Evolutionary conservation across 148 eudicot species (phyloP).

Genomic region (Rhododendron ferrugineum): DNA sequence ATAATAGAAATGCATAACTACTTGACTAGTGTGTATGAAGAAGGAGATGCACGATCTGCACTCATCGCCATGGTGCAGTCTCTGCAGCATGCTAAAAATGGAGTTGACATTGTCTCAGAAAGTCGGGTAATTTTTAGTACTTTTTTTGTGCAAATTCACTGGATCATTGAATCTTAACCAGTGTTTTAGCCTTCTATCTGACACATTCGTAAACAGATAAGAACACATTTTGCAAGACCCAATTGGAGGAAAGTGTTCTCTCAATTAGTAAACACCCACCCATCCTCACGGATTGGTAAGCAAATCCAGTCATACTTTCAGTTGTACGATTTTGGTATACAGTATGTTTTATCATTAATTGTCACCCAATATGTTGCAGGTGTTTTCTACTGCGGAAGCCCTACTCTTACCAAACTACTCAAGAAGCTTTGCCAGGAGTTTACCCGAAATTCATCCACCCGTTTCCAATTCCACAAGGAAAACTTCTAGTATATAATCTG

Average conservation of each 20-base stretch:
- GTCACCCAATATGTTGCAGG: slow-evolving; percentile 41
- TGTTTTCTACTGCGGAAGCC: slow-evolving; percentile 96
- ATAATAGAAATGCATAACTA: slow-evolving; percentile 94
- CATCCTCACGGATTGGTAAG: slow-evolving; percentile 61
- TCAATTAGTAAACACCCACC: slow-evolving; percentile 40
- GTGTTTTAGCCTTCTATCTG: neutral
- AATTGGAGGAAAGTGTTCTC: slow-evolving; percentile 90
- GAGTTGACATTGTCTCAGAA: slow-evolving; percentile 85
- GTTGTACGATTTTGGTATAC: neutral
- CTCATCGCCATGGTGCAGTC: slow-evolving; percentile 90
- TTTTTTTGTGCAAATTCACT: neutral
- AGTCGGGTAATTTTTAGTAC: slow-evolving; percentile 61
- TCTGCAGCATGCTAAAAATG: slow-evolving; percentile 95
- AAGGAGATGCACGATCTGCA: slow-evolving; percentile 98
- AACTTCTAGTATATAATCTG: neutral
- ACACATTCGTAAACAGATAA: slow-evolving; percentile 44
- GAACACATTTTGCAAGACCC: slow-evolving; percentile 97
- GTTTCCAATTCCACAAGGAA: slow-evolving; percentile 90
- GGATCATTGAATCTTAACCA: neutral
- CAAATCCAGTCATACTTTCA: neutral
- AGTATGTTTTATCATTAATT: neutral
- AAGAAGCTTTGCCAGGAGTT: slow-evolving; percentile 75
- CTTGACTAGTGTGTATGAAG: slow-evolving; percentile 92
- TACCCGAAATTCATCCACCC: slow-evolving; percentile 57
- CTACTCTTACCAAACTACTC: slow-evolving; percentile 54